A percentile compares a stretch with the other conserved stretches of the same genome.
phyloP scores from a whole-genome alignment of 139 green algal species.

The Yamagishiella unicocca region DNA sequence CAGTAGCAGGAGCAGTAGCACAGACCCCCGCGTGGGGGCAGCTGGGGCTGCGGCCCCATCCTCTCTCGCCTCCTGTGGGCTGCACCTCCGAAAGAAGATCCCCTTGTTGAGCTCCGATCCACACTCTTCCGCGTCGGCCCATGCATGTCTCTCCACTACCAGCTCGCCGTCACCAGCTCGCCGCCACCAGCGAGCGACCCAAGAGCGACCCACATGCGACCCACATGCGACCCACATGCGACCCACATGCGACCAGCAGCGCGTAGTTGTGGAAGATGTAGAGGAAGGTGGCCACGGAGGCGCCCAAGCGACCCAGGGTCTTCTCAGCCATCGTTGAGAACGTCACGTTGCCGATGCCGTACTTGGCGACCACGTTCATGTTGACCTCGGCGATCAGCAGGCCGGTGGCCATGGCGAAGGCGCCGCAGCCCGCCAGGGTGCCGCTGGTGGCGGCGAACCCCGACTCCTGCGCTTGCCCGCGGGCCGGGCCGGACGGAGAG shows the following conservation, averaged over 20 bases:
- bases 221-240: neutral
- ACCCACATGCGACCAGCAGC: slow-evolving; percentile 76
- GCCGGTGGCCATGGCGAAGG: slow-evolving; percentile 62
- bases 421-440: slow-evolving; percentile 46
- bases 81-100: too few relatives aligned
- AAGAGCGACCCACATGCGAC: too few relatives aligned
- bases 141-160: too few relatives aligned
- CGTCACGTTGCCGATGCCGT: slow-evolving; percentile 9
- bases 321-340: slow-evolving; percentile 56
- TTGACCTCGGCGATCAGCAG: slow-evolving; percentile 74
- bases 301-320: slow-evolving; percentile 72
- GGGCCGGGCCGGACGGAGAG: too few relatives aligned
- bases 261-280: slow-evolving; percentile 85
- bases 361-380: slow-evolving; percentile 51
- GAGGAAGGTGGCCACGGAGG: slow-evolving; percentile 29
- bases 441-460: slow-evolving; percentile 69
- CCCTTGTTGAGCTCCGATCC: too few relatives aligned
- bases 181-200: too few relatives aligned
- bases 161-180: too few relatives aligned
- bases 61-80: too few relatives aligned
- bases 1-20: too few relatives aligned
- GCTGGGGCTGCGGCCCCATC: too few relatives aligned
- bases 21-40: too few relatives aligned
- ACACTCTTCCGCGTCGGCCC: too few relatives aligned
- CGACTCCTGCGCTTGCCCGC: slow-evolving; percentile 35